Percentiles rank a stretch among this genome's conserved stretches.
These are phyloP conservation scores for Byssothecium circinans DNA, from an alignment of 2,329 filamentous ascomycete genomes.

Conservation along the genomic window DNA sequence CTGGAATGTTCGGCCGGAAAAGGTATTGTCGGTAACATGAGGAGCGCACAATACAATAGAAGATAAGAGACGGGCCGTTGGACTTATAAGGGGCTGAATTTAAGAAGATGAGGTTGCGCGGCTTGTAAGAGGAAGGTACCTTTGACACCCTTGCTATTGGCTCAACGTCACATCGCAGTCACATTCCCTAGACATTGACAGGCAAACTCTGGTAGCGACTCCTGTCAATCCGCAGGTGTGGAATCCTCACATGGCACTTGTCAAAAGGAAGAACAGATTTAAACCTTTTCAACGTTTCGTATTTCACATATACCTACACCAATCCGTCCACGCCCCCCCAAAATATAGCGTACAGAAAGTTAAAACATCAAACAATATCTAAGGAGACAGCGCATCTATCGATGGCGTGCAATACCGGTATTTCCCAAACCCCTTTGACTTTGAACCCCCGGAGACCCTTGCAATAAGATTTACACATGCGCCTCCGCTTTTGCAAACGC, in stretches of 20 bases:
- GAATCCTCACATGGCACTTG: not conserved
- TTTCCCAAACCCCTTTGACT: not conserved
- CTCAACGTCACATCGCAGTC: too few relatives aligned
- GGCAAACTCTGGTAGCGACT: too few relatives aligned
- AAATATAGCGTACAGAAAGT: constrained; percentile 7
- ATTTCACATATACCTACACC: constrained; percentile 1
- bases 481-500: constrained; percentile 3
- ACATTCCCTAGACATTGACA: too few relatives aligned
- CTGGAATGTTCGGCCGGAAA: too few relatives aligned
- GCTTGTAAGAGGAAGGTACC: too few relatives aligned
- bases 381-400: constrained; percentile 1
- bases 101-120: too few relatives aligned
- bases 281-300: not conserved
- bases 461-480: constrained; percentile 1
- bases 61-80: too few relatives aligned
- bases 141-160: too few relatives aligned
- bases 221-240: too few relatives aligned
- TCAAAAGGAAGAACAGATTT: not conserved
- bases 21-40: too few relatives aligned
- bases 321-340: constrained; percentile 6
- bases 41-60: too few relatives aligned
- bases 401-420: not conserved
- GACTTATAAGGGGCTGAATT: too few relatives aligned
- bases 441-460: not conserved
- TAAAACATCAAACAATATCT: constrained; percentile 10